Conservation (phyloP, 345 rosid species). For the Turnera subulata region DNA sequence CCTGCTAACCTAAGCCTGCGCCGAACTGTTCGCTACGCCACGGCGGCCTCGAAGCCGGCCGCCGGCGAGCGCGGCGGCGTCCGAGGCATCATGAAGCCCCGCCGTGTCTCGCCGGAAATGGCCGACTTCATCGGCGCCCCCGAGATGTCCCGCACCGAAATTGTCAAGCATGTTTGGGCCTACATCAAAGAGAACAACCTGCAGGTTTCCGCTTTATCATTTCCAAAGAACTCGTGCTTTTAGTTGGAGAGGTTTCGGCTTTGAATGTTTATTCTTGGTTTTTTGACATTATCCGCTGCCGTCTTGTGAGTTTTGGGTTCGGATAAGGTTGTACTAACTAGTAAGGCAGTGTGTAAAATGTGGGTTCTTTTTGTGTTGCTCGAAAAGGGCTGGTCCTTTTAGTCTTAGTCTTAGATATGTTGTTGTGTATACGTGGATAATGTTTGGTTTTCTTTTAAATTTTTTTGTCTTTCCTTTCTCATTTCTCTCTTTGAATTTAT, state of each 20-base stretch:
- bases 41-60: slow-evolving; percentile 56
- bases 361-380: background rate
- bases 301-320: too few relatives aligned
- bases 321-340: too few relatives aligned
- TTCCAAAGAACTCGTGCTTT: background rate
- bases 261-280: too few relatives aligned
- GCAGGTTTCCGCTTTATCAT: slow-evolving; percentile 40
- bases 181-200: slow-evolving; percentile 80
- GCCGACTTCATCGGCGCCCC: slow-evolving; percentile 73
- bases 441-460: too few relatives aligned
- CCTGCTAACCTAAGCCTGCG: slow-evolving; percentile 25
- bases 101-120: slow-evolving; percentile 84
- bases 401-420: too few relatives aligned
- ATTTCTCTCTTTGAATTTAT: too few relatives aligned
- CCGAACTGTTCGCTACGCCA: slow-evolving; percentile 46
- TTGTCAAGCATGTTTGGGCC: slow-evolving; percentile 86
- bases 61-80: slow-evolving; percentile 47
- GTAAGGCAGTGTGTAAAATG: too few relatives aligned
- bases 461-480: too few relatives aligned
- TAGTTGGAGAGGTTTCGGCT: background rate
- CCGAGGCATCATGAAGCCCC: slow-evolving; percentile 84
- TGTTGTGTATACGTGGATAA: too few relatives aligned
- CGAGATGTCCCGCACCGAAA: slow-evolving; percentile 87
- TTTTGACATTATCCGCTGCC: too few relatives aligned
- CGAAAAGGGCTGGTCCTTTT: background rate